Conservation (phyloP, 805 yeast genomes). For the Starmerella cellae region DNA sequence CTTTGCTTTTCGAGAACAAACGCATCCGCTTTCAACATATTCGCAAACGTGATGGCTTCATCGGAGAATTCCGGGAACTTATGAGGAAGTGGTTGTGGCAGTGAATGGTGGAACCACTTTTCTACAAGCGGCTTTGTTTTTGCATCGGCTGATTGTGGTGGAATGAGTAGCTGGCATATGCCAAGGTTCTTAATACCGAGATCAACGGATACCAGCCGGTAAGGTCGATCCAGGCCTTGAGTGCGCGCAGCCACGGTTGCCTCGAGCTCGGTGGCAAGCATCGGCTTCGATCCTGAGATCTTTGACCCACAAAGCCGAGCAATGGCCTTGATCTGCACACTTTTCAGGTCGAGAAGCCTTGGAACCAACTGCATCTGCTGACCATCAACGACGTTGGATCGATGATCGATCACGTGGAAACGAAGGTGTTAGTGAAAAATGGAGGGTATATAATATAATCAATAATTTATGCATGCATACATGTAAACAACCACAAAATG, state of each 20-base stretch:
- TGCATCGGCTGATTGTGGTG: neutral
- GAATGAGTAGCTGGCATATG: constrained; percentile 17
- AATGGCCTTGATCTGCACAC: neutral
- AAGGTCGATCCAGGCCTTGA: constrained; percentile 1
- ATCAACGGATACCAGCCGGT: constrained; percentile 24
- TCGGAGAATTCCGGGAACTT: constrained; percentile 19
- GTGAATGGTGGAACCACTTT: constrained; percentile 1
- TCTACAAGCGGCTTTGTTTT: neutral
- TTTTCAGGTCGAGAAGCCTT: neutral
- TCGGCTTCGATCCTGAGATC: constrained; percentile 12
- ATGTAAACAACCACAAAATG: no score
- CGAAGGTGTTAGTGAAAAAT: no score
- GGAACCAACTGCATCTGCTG: no score
- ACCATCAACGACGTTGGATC: no score
- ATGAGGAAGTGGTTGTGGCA: constrained; percentile 12
- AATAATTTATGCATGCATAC: no score
- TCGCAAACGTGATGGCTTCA: neutral
- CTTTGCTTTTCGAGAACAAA: constrained; percentile 47
- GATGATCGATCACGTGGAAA: no score
- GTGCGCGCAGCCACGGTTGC: neutral
- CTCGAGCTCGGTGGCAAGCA: neutral
- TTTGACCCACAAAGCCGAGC: constrained; percentile 16
- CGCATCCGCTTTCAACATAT: constrained; percentile 13
- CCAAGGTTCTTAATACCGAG: constrained; percentile 28
- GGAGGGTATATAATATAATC: no score